Evolutionary conservation across 129 eudicot genomes (phyloP), one percentile per base, ranked within the genome.

Genomic region (Oenanthe sinensis): DNA sequence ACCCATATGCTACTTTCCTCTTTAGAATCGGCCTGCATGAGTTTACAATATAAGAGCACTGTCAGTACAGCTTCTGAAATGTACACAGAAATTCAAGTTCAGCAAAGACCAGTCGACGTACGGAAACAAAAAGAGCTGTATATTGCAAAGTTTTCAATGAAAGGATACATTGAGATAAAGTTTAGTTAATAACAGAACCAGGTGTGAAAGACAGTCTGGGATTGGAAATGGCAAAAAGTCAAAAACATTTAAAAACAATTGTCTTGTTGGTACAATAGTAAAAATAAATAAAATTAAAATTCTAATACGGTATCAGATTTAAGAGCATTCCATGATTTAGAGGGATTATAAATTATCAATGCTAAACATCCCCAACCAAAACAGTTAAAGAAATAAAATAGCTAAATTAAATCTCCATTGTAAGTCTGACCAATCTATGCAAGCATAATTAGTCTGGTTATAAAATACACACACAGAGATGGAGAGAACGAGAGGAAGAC

Each of bases 1-100:
- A 87, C 82, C 99, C 99, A 95, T 73, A 90, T 80, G 88, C 96
- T 89, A 79, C 90, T 81, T 80, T 95, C 97, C 82, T 92, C 99
- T 22, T 76, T 88, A 67, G 80, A 85, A 42, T 91, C 92, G 79
- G 47, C 81, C 99, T 95, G 89, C 85, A 79, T 67, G 19, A 73
- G 33, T 74, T 19, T 74, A n/a, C 43, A 67, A 19, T 17, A 74
- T 77, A 72, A 60, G 77, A 47, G 49, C 54, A 71, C 45, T 39
- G 37, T 48, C 46, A 80, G 72, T 74, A 46, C 43, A 12, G 28
- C 26, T 74, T 24, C 40, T 24, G 28, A 46, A 74, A 26, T 33
- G 33, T 17, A 74, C 43, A 50, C 16, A 48, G 15, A 19, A 10
- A 54, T 40, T n/a, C 65, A 42, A 82, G 79, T n/a, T 58, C 17